Evolutionary conservation across 225 moss, liverwort and hornwort species (phyloP).

Genomic region (Rhytidiadelphus loreus): DNA sequence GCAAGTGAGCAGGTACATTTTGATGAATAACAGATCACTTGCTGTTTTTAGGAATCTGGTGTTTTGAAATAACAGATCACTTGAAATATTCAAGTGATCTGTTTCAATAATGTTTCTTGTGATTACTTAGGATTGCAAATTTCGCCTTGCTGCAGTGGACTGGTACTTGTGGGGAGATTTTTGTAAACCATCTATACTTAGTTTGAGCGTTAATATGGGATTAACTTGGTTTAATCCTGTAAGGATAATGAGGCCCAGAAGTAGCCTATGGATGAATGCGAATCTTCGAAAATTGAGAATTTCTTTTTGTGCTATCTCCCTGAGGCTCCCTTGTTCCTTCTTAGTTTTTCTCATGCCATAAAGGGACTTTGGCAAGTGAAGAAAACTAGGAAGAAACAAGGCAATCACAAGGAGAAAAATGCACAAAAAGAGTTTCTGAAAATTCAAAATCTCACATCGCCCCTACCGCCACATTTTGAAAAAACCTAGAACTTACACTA

Average conservation of each 20-base stretch:
- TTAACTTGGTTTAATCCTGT: not conserved
- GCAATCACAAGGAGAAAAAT: not conserved
- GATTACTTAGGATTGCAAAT: not conserved
- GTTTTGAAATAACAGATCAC: too few species aligned
- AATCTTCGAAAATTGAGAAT: not conserved
- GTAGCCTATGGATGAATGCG: not conserved
- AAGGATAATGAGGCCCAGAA: not conserved
- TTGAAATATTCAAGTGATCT: too few species aligned
- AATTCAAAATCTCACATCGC: not conserved
- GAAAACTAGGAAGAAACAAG: not conserved
- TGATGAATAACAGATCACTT: too few species aligned
- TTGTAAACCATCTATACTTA: too few species aligned
- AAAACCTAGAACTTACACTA: not conserved
- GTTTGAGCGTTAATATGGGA: not conserved
- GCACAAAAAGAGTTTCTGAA: accelerated
- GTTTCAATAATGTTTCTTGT: not conserved
- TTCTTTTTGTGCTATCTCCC: accelerated
- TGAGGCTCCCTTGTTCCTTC: not conserved
- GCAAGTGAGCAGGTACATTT: too few species aligned
- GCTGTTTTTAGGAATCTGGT: too few species aligned
- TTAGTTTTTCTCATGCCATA: not conserved
- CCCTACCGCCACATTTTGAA: not conserved
- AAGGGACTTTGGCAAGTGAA: not conserved
- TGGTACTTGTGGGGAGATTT: too few species aligned
- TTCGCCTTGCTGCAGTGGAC: not conserved